Evolutionary conservation across 371 early-diverging fungal genomes (phyloP), one percentile per base, ranked within the genome.

Genomic region (Syncephalastrum monosporum): DNA sequence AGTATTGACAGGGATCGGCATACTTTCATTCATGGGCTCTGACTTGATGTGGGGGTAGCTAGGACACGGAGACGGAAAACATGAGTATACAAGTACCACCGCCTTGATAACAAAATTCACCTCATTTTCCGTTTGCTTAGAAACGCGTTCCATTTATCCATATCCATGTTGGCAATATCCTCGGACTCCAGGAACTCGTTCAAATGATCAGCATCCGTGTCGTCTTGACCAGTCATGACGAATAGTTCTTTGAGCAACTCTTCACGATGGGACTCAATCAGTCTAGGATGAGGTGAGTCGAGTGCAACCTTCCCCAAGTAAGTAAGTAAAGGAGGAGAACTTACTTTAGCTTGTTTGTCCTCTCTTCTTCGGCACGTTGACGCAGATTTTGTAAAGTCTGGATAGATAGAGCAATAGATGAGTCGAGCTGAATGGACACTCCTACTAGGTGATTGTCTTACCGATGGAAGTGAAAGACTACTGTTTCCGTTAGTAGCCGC

Each of bases 61-160:
- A 33, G 38, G 2, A 33, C 38, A 33, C 8, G 2, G 38, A 12
- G 12, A 33, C 3, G 38, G 3, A 12, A 0, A 5, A 33, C 12
- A 10, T 33, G 42, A 42, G 16, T 52, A 50, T 4, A 14, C 23
- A 12, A 13, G 17, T 33, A 33, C 5, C 8, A 33, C 6, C 33
- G 14, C 27, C 41, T 10, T 43, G 19, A 12, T 43, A 16, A 12
- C 38, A 33, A 33, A 10, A 10, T 12, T 16, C 56, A 72, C 70
- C 63, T 67, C 14, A 72, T 51, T 41, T 65, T 67, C 48, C 70
- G 61, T 55, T 68, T 65, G 19, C 71, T 67, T 7, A 72, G 44
- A 61, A 68, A 74, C 3, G 44, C 56, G 25, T 69, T 42, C 50
- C 64, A 62, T 50, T 64, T 61, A 8, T 57, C 42, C 6, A 47